Percentiles rank a stretch among this genome's conserved stretches.
Evolutionary conservation across 1,139 yeast genomes (phyloP).

Genomic region (Ogataea hybrid): DNA sequence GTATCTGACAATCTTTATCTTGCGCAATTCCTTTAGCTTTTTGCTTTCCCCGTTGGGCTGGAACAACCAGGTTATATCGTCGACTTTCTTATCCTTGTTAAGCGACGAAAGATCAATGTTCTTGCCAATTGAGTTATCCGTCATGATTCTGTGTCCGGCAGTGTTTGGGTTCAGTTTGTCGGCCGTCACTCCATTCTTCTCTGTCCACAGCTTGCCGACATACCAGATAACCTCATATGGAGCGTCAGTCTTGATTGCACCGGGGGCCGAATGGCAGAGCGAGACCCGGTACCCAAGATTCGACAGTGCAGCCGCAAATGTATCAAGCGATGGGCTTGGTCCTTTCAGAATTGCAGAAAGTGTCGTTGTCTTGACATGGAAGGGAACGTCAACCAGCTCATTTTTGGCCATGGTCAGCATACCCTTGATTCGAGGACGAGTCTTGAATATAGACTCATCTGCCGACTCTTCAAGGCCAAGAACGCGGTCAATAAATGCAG

Average conservation of each 20-base stretch:
- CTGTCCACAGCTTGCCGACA: slow-evolving; percentile 66
- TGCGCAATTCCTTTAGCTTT: slow-evolving; percentile 58
- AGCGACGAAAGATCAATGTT: slow-evolving; percentile 28
- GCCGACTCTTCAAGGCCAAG: slow-evolving; percentile 41
- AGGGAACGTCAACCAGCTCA: slow-evolving; percentile 65
- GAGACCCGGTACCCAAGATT: slow-evolving; percentile 80
- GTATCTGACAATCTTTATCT: slow-evolving; percentile 76
- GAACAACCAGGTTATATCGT: slow-evolving; percentile 41
- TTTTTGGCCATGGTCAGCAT: slow-evolving; percentile 81
- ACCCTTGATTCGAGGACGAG: slow-evolving; percentile 82
- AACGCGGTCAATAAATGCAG: slow-evolving; percentile 61
- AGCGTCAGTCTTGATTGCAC: slow-evolving; percentile 86
- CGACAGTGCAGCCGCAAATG: slow-evolving; percentile 77
- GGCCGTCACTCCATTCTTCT: slow-evolving; percentile 39
- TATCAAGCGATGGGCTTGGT: slow-evolving; percentile 78
- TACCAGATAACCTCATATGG: slow-evolving; percentile 79
- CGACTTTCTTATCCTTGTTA: slow-evolving; percentile 24
- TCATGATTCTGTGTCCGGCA: slow-evolving; percentile 66
- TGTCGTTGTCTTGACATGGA: slow-evolving; percentile 79
- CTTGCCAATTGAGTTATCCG: slow-evolving; percentile 31
- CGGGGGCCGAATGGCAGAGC: slow-evolving; percentile 83
- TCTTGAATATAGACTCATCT: slow-evolving; percentile 61
- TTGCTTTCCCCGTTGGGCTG: slow-evolving; percentile 57
- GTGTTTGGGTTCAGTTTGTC: slow-evolving; percentile 47
- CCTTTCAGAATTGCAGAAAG: slow-evolving; percentile 73